phyloP scores from a whole-genome alignment of 805 yeast species.

The Hanseniaspora guilliermondii region DNA sequence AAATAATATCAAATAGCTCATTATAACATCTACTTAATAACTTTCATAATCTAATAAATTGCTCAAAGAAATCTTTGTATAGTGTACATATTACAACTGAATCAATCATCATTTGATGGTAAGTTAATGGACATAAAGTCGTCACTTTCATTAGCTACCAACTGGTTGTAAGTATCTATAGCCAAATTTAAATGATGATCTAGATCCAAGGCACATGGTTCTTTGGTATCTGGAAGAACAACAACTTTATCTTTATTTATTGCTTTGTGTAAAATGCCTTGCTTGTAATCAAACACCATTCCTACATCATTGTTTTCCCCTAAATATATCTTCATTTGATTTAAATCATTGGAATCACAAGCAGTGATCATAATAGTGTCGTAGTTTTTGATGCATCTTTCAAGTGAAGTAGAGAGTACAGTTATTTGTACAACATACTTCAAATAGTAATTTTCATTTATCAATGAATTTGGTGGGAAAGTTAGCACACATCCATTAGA shows the following conservation, averaged over 20 bases:
- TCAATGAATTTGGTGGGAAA: not conserved
- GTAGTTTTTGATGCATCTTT: conserved; percentile 1
- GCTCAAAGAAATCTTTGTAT: not conserved
- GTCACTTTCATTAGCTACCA: not conserved
- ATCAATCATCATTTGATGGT: conserved; percentile 7
- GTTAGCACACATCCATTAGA: conserved; percentile 5
- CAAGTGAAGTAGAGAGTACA: not conserved
- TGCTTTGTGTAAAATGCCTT: not conserved
- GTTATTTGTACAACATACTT: not conserved
- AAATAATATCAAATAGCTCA: too few species aligned
- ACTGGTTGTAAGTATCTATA: not conserved
- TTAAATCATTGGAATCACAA: not conserved
- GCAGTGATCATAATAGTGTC: not conserved
- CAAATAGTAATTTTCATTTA: not conserved
- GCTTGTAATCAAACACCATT: not conserved
- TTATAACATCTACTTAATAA: too few species aligned
- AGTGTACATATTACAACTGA: not conserved
- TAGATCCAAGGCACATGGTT: conserved; percentile 4
- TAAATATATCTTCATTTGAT: not conserved
- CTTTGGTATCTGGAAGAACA: conserved; percentile 1
- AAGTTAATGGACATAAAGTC: conserved; percentile 9
- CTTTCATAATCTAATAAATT: too few species aligned
- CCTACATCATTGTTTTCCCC: not conserved
- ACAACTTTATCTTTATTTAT: not conserved
- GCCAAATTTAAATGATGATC: conserved; percentile 5